Evolutionary conservation across 805 yeast species (phyloP), one percentile per base, ranked within the genome.

Genomic region (Komagataella populi): DNA sequence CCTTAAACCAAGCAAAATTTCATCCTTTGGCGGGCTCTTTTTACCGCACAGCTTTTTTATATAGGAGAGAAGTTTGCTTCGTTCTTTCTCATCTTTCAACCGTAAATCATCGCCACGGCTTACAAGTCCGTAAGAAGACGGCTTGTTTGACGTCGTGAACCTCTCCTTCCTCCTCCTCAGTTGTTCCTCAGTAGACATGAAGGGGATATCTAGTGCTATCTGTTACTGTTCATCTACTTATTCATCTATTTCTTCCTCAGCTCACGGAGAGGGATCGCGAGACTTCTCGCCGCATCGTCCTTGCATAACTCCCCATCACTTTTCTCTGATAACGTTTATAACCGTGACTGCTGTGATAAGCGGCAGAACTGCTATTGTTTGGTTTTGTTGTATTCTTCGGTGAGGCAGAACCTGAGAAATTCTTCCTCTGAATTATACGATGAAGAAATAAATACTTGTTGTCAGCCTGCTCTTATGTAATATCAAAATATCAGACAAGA

Each of bases 51-150:
- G 60, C 10, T 51, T 47, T 24, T 70, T 59, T 2, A 80, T 71
- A 44, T 62, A 55, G 2, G 61, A 56, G 56, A 74, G 76, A 50
- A 69, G 71, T 24, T 60, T 61, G 5, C 56, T 59, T 56, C 86
- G 65, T 7, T 72, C 76, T 4, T 52, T 49, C 56, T 74, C 73
- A 3, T 63, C 58, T 56, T 74, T 80, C 46, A 83, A 66, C 45
- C 75, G 60, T 50, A 59, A 60, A 51, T 75, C 81, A 47, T 76
- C 81, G 1, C 87, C 86, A 52, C 87, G 65, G 55, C 87, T 82
- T 6, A 81, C 62, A 49, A 78, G 65, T 0, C 87, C 85, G 54
- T 71, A 78, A 6, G 67, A 30, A 30, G 39, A 30, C 14, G 39
- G 71, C 2, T 55, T 50, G 14, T 60, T 58, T 24, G 56, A 56